Evolutionary conservation across 2,329 filamentous ascomycete genomes (phyloP).

Genomic region (Fusarium floridanum): DNA sequence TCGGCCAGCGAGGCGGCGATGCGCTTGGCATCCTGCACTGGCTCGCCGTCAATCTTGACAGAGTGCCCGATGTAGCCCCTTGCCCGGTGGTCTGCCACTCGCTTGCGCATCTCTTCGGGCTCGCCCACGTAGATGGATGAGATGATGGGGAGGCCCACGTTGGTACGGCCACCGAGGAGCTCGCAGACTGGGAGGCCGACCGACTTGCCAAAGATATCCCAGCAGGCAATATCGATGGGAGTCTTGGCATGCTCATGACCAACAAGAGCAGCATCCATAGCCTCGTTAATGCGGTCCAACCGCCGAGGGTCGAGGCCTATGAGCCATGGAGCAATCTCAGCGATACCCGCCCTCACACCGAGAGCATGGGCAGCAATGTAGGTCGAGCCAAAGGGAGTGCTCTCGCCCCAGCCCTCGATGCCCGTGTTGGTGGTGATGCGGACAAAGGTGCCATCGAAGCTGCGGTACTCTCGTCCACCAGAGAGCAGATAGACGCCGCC

Average conservation of each 20-base stretch:
- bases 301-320: slow-evolving; percentile 29
- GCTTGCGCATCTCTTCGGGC: slow-evolving; percentile 31
- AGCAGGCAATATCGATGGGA: slow-evolving; percentile 37
- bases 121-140: slow-evolving; percentile 35
- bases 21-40: slow-evolving; percentile 19
- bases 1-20: slow-evolving; percentile 33
- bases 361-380: slow-evolving; percentile 36
- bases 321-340: slow-evolving; percentile 28
- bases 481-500: slow-evolving; percentile 33
- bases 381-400: slow-evolving; percentile 36
- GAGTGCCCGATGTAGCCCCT: slow-evolving; percentile 31
- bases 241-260: slow-evolving; percentile 33
- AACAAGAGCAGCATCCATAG: slow-evolving; percentile 31
- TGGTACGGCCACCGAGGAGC: slow-evolving; percentile 34
- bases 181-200: slow-evolving; percentile 37
- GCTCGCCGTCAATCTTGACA: slow-evolving; percentile 35
- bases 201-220: slow-evolving; percentile 37
- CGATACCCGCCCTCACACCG: slow-evolving; percentile 33
- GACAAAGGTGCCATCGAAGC: slow-evolving; percentile 38
- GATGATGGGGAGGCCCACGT: slow-evolving; percentile 28
- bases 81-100: slow-evolving; percentile 22
- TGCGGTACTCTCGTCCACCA: slow-evolving; percentile 27
- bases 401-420: slow-evolving; percentile 39
- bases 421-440: slow-evolving; percentile 37
- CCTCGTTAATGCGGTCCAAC: slow-evolving; percentile 38